phyloP scores from a whole-genome alignment of 352 stramenopile species.

The Globisporangium emineosum region DNA sequence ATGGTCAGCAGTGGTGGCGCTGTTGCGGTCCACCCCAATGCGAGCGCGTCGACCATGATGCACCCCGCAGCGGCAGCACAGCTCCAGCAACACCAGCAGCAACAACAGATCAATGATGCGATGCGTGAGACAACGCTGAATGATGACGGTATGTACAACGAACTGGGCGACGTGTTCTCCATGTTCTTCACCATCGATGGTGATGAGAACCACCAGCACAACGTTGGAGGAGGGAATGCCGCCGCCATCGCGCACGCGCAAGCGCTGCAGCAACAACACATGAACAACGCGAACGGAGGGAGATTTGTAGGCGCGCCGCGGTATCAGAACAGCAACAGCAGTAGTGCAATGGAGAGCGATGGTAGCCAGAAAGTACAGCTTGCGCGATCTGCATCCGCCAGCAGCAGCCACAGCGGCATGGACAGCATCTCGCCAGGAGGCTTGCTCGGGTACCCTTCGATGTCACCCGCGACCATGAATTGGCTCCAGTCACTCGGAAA shows the following conservation, averaged over 20 bases:
- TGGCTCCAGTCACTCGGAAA: conserved; percentile 75
- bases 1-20: conserved; percentile 10
- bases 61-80: conserved; percentile 6
- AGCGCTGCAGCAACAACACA: conserved; percentile 11
- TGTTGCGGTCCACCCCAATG: not conserved
- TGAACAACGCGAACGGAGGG: conserved; percentile 4
- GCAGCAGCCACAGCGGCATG: conserved; percentile 34
- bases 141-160: conserved; percentile 57
- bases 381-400: conserved; percentile 39
- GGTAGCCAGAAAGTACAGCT: conserved; percentile 41
- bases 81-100: conserved; percentile 15
- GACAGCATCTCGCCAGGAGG: conserved; percentile 59
- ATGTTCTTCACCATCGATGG: conserved; percentile 73
- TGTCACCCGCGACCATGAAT: conserved; percentile 75
- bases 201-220: conserved; percentile 22
- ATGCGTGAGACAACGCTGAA: conserved; percentile 32
- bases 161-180: conserved; percentile 69
- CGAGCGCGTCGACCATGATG: conserved; percentile 13
- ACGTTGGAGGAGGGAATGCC: not conserved
- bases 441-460: conserved; percentile 50
- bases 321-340: conserved; percentile 5
- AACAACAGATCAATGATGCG: conserved; percentile 21
- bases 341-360: conserved; percentile 1
- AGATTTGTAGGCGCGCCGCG: conserved; percentile 12
- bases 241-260: conserved; percentile 4